Evolutionary conservation across 108 stramenopile species (phyloP).

Genomic region (Nannochloropsis granulata): DNA sequence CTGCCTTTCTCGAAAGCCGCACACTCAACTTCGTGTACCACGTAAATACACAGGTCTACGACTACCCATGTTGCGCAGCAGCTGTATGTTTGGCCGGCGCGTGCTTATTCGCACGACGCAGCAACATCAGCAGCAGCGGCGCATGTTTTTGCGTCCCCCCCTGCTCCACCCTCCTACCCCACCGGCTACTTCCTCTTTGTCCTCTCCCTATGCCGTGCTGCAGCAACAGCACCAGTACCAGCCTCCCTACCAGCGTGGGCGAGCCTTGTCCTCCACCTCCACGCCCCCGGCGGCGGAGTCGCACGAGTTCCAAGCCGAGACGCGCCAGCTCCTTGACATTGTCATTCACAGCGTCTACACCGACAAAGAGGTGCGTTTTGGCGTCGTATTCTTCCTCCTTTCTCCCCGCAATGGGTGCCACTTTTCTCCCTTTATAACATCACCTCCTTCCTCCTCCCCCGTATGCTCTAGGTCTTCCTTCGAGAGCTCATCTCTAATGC

Average conservation of each 20-base stretch:
- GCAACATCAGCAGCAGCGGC: neutral
- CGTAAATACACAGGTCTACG: neutral
- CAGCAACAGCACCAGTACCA: neutral
- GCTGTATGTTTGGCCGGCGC: neutral
- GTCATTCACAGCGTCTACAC: conserved; percentile 97
- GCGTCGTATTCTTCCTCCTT: neutral
- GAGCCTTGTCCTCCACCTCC: neutral
- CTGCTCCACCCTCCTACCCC: neutral
- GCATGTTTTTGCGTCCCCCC: neutral
- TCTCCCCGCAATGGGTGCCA: neutral
- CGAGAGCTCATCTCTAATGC: conserved; percentile 93
- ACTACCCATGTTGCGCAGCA: neutral
- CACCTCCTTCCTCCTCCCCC: too few relatives aligned
- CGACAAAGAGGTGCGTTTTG: conserved; percentile 63
- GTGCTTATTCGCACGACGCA: neutral
- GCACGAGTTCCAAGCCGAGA: conserved; percentile 81
- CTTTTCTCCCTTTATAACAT: neutral
- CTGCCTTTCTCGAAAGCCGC: too few relatives aligned
- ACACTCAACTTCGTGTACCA: too few relatives aligned
- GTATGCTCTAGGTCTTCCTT: conserved; percentile 60
- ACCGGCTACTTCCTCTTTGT: neutral
- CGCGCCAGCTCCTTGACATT: conserved; percentile 53
- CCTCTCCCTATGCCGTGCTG: neutral
- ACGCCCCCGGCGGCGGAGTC: neutral
- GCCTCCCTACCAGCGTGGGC: neutral